Base-by-base conservation (phyloP, 768 basidiomycete genomes). In the Leccinum sublutescens region DNA sequence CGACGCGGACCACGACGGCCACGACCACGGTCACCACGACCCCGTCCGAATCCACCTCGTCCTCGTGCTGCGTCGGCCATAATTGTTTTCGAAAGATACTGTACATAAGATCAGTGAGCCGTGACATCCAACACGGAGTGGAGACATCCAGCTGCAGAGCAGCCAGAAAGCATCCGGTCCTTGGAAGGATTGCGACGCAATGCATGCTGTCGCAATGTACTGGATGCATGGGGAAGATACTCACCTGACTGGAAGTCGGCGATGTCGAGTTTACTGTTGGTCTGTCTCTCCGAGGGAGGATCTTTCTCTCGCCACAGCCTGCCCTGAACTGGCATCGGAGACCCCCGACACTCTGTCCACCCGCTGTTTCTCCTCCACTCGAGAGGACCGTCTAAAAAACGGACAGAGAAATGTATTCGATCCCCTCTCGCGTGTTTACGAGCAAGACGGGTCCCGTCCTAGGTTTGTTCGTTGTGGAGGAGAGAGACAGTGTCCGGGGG, bases 61-160 rank as follows among this genome's bases (percentile, higher is more conserved):
- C 91, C 91, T 75, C 93, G 89, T 76, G 86, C 88, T 76, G 91
- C 91, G 76, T 94, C 93, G 80, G 93, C 91, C 91, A 93, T 93
- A 49, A 66, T 62, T 57, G 68, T 63, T 68, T 62, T 59, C 55
- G 21, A 55, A 48, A 56, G 57, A 64, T 68, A 61, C 76, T 74
- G 52, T 36, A 52, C 45, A 48, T 43, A 52, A 59, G 73, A 65
- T 76, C 68, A 71, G 65, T 62, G 64, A 58, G 53, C 14, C n/a
- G 54, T 64, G 73, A 76, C 77, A 86, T 85, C 85, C 74, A 66
- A 58, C 56, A 17, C 4, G 36, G 19, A 43, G 38, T 49, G n/a
- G n/a, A 43, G 52, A 64, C 78, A 87, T 87, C 86, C 86, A 86
- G 71, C 81, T 36, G 21, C 34, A 50, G 49, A 43, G 23, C 48